phyloP scores from a whole-genome alignment of 2,329 filamentous ascomycete species.

The Ilyonectria mors-panacis region DNA sequence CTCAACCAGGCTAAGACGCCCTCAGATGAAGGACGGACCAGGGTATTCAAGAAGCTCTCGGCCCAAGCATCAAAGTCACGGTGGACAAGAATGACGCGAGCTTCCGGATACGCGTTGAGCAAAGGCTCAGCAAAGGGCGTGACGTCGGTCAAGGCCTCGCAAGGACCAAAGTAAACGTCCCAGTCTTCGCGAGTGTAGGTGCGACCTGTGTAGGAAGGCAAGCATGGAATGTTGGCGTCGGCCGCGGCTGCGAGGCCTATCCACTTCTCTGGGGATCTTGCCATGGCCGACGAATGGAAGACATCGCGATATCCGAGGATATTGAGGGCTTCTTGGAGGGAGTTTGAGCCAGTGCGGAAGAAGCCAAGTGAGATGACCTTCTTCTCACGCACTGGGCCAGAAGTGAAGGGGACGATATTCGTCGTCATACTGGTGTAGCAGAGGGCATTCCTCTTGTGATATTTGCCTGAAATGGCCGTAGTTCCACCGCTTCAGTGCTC shows the following conservation, averaged over 20 bases:
- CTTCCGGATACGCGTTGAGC: slow-evolving; percentile 48
- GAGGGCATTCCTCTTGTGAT: background rate
- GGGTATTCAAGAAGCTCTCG: slow-evolving; percentile 31
- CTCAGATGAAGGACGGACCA: slow-evolving; percentile 25
- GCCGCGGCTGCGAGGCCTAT: slow-evolving; percentile 27
- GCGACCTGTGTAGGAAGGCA: slow-evolving; percentile 39
- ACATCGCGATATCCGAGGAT: slow-evolving; percentile 34
- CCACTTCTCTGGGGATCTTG: slow-evolving; percentile 24
- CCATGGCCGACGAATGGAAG: slow-evolving; percentile 38
- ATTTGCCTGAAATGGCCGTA: background rate
- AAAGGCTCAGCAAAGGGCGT: slow-evolving; percentile 43
- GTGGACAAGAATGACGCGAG: slow-evolving; percentile 48
- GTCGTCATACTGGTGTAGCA: background rate
- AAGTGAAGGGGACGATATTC: background rate
- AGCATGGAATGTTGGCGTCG: slow-evolving; percentile 31
- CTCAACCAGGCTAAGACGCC: slow-evolving; percentile 11
- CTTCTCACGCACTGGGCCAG: background rate
- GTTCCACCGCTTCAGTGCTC: background rate
- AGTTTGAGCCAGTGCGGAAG: slow-evolving; percentile 36
- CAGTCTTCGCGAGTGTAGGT: slow-evolving; percentile 40
- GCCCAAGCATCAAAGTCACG: slow-evolving; percentile 49
- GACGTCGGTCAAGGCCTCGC: slow-evolving; percentile 48
- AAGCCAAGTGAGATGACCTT: background rate
- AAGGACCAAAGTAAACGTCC: slow-evolving; percentile 44
- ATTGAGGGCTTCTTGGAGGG: slow-evolving; percentile 34